Conservation (phyloP, 257 asterid species). For the Solanum paucissectum region DNA sequence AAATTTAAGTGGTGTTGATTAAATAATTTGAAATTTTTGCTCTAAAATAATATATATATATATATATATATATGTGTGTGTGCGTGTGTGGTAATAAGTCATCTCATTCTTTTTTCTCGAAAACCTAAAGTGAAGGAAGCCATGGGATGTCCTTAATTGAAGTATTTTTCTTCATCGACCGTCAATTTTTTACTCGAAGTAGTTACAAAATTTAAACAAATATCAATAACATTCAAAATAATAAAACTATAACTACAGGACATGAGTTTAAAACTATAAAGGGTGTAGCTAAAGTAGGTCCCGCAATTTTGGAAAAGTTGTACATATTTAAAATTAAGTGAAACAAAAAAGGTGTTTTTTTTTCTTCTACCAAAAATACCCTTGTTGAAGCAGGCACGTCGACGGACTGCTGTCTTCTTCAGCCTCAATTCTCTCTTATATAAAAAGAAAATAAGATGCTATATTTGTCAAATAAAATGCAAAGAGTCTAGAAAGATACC, state of each 20-base stretch:
- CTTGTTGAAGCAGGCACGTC: background rate
- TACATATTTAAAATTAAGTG: background rate
- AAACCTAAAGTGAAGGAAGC: background rate
- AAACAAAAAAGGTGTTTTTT: background rate
- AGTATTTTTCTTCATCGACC: background rate
- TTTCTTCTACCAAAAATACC: background rate
- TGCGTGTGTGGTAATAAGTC: background rate
- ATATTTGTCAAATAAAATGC: background rate
- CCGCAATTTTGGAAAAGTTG: background rate
- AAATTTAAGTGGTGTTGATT: background rate
- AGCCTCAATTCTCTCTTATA: background rate
- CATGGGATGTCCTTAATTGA: background rate
- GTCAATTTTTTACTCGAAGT: background rate
- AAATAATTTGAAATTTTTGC: background rate
- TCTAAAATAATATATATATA: background rate
- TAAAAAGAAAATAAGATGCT: background rate
- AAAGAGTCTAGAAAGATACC: slow-evolving; percentile 29
- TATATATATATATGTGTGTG: too few species aligned
- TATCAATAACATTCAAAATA: background rate
- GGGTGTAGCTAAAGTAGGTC: background rate
- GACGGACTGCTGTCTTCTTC: background rate
- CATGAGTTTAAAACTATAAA: background rate
- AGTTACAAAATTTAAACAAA: background rate
- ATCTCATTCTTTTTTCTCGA: background rate
- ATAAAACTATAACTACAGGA: background rate